A percentile compares a stretch with the other conserved stretches of the same genome.
phyloP scores from a whole-genome alignment of 495 filamentous ascomycete species.

The Tuber melanosporum region DNA sequence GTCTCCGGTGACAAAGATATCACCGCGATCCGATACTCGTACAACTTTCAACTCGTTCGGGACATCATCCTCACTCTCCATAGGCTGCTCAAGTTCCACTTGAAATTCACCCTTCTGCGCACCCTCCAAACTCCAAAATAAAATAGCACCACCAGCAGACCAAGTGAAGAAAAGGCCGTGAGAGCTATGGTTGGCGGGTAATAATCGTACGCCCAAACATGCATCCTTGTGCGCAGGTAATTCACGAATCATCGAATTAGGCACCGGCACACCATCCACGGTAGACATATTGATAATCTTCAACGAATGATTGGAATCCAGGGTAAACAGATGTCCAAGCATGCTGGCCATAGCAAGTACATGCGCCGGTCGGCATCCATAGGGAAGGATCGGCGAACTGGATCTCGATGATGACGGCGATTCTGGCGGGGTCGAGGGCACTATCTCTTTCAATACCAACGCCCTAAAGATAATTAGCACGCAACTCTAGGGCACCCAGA shows the following conservation, averaged over 20 bases:
- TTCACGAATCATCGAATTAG: constrained; percentile 42
- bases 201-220: constrained; percentile 64
- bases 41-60: constrained; percentile 72
- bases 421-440: constrained; percentile 41
- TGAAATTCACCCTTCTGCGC: constrained; percentile 56
- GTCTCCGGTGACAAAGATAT: constrained; percentile 72
- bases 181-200: constrained; percentile 51
- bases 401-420: constrained; percentile 41
- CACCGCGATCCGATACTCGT: constrained; percentile 53
- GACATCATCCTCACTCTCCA: constrained; percentile 50
- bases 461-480: constrained; percentile 36
- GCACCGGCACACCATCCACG: constrained; percentile 40
- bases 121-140: constrained; percentile 75
- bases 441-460: constrained; percentile 42
- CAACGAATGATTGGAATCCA: constrained; percentile 68
- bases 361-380: constrained; percentile 36
- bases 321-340: constrained; percentile 61
- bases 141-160: constrained; percentile 68
- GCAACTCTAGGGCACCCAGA: constrained; percentile 19
- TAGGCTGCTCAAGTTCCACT: constrained; percentile 61
- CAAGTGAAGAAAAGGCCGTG: constrained; percentile 77
- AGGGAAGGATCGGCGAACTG: constrained; percentile 39
- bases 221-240: constrained; percentile 70
- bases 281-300: constrained; percentile 52
- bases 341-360: constrained; percentile 65